A percentile compares a stretch with the other conserved stretches of the same genome.
Evolutionary conservation across 805 yeast species (phyloP).

Genomic region (Candida incommunis): DNA sequence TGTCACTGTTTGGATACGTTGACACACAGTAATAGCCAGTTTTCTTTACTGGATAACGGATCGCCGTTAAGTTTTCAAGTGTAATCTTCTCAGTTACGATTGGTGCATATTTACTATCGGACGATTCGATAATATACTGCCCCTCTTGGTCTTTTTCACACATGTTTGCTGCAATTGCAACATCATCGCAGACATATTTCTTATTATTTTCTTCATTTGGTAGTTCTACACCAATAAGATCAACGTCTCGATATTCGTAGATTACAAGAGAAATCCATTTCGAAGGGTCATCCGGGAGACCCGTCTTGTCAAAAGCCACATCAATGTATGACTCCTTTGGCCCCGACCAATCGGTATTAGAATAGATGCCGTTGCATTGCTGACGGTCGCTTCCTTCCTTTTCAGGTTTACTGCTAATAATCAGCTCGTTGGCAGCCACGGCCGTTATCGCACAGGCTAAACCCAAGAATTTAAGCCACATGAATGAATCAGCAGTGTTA

Average conservation of each 20-base stretch:
- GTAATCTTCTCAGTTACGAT: slow-evolving; percentile 43
- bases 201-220: slow-evolving; percentile 25
- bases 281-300: slow-evolving; percentile 10
- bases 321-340: slow-evolving; percentile 46
- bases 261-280: slow-evolving; percentile 54
- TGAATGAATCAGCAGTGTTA: no score
- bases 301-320: slow-evolving; percentile 20
- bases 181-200: slow-evolving; percentile 63
- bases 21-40: slow-evolving; percentile 93
- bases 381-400: slow-evolving; percentile 31
- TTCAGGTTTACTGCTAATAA: slow-evolving; percentile 12
- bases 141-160: slow-evolving; percentile 47
- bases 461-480: no score
- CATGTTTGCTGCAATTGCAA: slow-evolving; percentile 38
- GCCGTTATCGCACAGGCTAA: no score
- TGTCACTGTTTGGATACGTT: slow-evolving; percentile 31
- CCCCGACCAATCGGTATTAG: slow-evolving; percentile 55
- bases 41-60: slow-evolving; percentile 47
- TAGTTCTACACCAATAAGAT: slow-evolving; percentile 42
- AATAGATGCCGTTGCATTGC: slow-evolving; percentile 78
- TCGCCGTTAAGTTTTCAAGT: slow-evolving; percentile 42
- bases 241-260: slow-evolving; percentile 73
- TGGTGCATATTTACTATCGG: slow-evolving; percentile 33
- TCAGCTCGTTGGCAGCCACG: background rate
- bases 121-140: slow-evolving; percentile 41